Evolutionary conservation across 2,329 filamentous ascomycete species (phyloP).

Genomic region (Aspergillus pseudotamarii): DNA sequence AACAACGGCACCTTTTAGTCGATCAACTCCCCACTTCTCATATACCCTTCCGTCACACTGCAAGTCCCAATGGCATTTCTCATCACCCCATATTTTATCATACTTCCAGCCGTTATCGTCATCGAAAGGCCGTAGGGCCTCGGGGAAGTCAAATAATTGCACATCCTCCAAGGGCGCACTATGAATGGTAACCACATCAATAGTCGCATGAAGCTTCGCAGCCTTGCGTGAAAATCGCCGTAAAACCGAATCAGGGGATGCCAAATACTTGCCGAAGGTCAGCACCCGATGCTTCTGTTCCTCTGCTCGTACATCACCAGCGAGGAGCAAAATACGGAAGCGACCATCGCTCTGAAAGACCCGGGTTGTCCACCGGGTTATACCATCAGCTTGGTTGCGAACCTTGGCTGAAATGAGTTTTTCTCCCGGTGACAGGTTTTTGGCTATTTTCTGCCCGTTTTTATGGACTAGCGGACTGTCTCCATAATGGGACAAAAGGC

Average conservation of each 20-base stretch:
- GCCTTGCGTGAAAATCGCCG: constrained; percentile 41
- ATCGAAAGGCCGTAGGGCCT: constrained; percentile 53
- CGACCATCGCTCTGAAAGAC: constrained; percentile 37
- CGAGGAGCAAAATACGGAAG: constrained; percentile 55
- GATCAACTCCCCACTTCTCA: constrained; percentile 30
- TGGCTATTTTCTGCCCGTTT: constrained; percentile 1
- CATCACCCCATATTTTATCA: constrained; percentile 60
- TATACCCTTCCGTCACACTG: constrained; percentile 31
- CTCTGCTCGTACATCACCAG: constrained; percentile 57
- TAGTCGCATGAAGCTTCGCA: constrained; percentile 48
- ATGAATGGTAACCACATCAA: constrained; percentile 67
- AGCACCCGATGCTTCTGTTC: constrained; percentile 51
- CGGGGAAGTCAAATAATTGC: constrained; percentile 55
- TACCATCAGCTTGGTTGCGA: constrained; percentile 22
- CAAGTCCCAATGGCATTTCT: constrained; percentile 29
- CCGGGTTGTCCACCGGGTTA: constrained; percentile 21
- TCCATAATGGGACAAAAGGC: constrained; percentile 8
- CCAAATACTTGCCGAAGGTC: constrained; percentile 43
- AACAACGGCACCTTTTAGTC: constrained; percentile 24
- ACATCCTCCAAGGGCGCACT: constrained; percentile 53
- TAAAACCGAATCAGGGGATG: constrained; percentile 41
- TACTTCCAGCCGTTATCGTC: constrained; percentile 58
- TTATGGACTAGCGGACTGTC: constrained; percentile 11
- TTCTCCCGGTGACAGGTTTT: constrained; percentile 14
- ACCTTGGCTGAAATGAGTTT: constrained; percentile 25